Conservation (phyloP, 768 basidiomycete species). For the Trametes maxima region DNA sequence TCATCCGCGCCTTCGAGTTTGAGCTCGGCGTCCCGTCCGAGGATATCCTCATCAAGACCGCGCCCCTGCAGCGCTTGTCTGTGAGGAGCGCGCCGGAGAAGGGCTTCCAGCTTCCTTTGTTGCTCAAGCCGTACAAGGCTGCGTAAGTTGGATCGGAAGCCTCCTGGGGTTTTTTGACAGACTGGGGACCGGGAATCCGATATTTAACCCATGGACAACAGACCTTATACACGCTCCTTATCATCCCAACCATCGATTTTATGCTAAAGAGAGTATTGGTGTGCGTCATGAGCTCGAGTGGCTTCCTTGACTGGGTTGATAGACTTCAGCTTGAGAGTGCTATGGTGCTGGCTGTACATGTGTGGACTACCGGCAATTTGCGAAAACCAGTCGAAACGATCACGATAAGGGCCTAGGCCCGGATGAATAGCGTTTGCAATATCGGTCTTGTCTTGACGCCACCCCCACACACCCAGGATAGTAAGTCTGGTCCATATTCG, state of each 20-base stretch:
- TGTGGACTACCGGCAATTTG: too few relatives aligned
- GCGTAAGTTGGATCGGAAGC: neutral
- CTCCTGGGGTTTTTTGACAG: too few relatives aligned
- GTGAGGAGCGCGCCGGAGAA: constrained; percentile 15
- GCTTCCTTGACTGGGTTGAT: too few relatives aligned
- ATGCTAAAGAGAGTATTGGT: too few relatives aligned
- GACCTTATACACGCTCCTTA: too few relatives aligned
- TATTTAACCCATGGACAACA: too few relatives aligned
- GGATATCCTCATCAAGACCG: constrained; percentile 24
- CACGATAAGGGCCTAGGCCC: too few relatives aligned
- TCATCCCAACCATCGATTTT: too few relatives aligned
- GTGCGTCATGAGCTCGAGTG: too few relatives aligned
- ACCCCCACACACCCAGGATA: neutral
- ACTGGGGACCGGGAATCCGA: too few relatives aligned
- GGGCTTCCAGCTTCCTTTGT: constrained; percentile 28
- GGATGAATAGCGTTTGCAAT: neutral
- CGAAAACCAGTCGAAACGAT: too few relatives aligned
- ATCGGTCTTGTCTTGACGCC: constrained; percentile 2
- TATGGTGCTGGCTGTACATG: too few relatives aligned
- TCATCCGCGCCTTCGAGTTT: constrained; percentile 35
- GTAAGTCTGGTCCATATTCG: neutral
- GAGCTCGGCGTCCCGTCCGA: constrained; percentile 31
- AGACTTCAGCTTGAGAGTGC: neutral
- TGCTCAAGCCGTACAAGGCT: constrained; percentile 18
- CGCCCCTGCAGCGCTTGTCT: constrained; percentile 26